Evolutionary conservation across 73 alveolate species (phyloP).

Genomic region (Breviolum minutum): DNA sequence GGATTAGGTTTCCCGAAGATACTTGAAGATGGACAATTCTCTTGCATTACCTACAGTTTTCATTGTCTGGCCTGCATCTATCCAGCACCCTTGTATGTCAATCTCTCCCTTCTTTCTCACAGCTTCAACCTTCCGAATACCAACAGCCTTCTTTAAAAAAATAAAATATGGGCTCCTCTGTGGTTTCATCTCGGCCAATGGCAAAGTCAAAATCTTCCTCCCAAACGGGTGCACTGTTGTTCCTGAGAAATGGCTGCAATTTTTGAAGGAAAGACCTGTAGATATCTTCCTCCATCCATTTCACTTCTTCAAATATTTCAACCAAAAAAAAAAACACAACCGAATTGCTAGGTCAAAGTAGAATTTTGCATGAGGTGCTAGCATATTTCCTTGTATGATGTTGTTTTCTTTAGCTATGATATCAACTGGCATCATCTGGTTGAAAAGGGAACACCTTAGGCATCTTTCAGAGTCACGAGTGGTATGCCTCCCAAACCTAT

Average conservation of each 20-base stretch:
- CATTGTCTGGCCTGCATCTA: background rate
- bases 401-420: too few species aligned
- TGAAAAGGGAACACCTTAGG: too few species aligned
- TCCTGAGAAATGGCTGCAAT: background rate
- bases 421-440: too few species aligned
- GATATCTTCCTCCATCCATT: too few species aligned
- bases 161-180: slow-evolving; percentile 13
- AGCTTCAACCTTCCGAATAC: too few species aligned
- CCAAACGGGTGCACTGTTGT: slow-evolving; percentile 67
- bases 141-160: background rate
- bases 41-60: background rate
- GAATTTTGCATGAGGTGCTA: too few species aligned
- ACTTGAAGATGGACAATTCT: background rate
- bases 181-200: slow-evolving; percentile 18
- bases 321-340: background rate
- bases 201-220: slow-evolving; percentile 71
- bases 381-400: too few species aligned
- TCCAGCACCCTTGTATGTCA: background rate
- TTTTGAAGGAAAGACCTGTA: background rate
- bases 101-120: background rate
- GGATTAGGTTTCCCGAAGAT: background rate
- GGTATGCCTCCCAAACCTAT: too few species aligned
- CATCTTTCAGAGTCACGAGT: too few species aligned
- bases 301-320: too few species aligned
- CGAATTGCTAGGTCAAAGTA: background rate